Base-by-base conservation (phyloP, 2,329 filamentous ascomycete genomes). In the Emmonsiellopsis sp. region DNA sequence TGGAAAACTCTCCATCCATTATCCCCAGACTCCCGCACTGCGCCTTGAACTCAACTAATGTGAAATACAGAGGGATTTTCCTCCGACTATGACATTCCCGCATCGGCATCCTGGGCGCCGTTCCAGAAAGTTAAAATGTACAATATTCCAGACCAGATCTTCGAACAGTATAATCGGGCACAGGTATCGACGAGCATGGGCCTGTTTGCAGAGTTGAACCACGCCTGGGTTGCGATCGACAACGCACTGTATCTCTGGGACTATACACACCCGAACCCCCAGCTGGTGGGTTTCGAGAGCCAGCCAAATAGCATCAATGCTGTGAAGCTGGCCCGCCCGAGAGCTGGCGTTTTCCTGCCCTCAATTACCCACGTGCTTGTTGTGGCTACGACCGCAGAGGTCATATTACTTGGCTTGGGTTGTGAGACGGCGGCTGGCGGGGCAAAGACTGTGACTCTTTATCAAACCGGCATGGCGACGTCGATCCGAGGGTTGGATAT, bases 221-320 rank as follows among this genome's bases (percentile, higher is more conserved):
- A 97, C 70, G 93, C 92, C 33, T 98, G 91, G 87, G 87, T 95
- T 53, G 83, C 88, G 27, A 93, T 98, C 66, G 93, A 98, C 73
- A 96, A 95, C 72, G 88, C 88, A 57, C 77, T 98, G 44, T 98
- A 96, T 67, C 78, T 98, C 13, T 98, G 94, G 94, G 92, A 98
- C 71, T 98, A 96, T 69, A 95, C 90, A 6, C 82, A 89, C 66
- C 84, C 88, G n/a, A 88, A 92, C 61, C 89, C 92, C 5, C 88
- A 95, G 66, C 77, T 96, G 42, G 86, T 95, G 59, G 92, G 92
- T 14, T 96, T 88, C 64, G 92, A 97, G 67, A 90, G 95, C 61
- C 87, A 92, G 68, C 78, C 84, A 6, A 84, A 94, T 67, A 88
- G 84, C 59, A 97, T 98, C 62, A 90, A 89, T 42, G 84, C 88